These are phyloP conservation scores for Saccharomycopsis phalli DNA, from an alignment of 1,139 yeast genomes.

Conservation along the genomic window DNA sequence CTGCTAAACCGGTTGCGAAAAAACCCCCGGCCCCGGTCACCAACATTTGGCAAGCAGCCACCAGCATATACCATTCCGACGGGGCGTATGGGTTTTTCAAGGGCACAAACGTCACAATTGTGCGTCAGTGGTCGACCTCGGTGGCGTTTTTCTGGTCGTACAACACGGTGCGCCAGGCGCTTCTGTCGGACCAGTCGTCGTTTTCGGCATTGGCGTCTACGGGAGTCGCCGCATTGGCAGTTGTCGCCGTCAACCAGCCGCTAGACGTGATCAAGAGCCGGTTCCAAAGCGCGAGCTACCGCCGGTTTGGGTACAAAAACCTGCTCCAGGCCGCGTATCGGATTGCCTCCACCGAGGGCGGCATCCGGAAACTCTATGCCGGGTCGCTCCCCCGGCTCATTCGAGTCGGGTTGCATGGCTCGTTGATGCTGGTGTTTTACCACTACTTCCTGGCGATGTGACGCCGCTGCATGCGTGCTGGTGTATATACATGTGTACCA, in stretches of 20 bases:
- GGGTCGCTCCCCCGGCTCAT: constrained; percentile 77
- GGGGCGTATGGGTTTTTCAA: constrained; percentile 75
- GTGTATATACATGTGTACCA: not conserved
- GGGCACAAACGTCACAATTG: constrained; percentile 71
- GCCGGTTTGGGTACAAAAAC: constrained; percentile 50
- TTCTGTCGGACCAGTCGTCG: constrained; percentile 42
- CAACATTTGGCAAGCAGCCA: constrained; percentile 43
- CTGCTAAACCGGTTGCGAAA: not conserved
- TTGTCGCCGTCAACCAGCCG: constrained; percentile 80
- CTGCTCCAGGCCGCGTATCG: constrained; percentile 65
- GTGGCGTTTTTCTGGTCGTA: constrained; percentile 80
- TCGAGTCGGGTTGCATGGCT: constrained; percentile 69
- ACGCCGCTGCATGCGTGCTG: too few relatives aligned
- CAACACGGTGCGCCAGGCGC: constrained; percentile 62
- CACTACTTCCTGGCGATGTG: constrained; percentile 13
- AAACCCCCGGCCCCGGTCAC: constrained; percentile 20
- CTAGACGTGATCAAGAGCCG: constrained; percentile 84
- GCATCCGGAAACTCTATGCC: constrained; percentile 55
- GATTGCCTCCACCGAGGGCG: constrained; percentile 56
- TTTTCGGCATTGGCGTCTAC: constrained; percentile 48
- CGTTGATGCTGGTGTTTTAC: constrained; percentile 18
- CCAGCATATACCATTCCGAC: constrained; percentile 63
- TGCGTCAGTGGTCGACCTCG: constrained; percentile 72
- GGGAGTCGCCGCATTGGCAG: constrained; percentile 39
- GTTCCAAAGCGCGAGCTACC: constrained; percentile 70